Evolutionary conservation across 2,329 filamentous ascomycete species (phyloP).

Genomic region (Fusarium neocosmosporiellum): DNA sequence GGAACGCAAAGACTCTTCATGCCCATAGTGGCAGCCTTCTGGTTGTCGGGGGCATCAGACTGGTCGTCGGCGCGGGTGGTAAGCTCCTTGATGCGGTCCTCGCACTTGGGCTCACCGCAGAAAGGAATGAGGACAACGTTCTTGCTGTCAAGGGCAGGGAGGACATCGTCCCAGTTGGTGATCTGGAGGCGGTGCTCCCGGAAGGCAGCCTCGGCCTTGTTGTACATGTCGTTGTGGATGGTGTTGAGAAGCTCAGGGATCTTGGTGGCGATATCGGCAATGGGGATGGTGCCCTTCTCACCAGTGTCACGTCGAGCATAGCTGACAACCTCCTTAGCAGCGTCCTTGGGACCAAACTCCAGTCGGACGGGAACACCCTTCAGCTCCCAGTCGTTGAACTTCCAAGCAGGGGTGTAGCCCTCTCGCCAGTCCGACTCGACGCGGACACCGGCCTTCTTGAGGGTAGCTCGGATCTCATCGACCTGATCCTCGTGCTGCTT

Average conservation of each 20-base stretch:
- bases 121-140: conserved; percentile 93
- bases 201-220: conserved; percentile 82
- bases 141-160: conserved; percentile 89
- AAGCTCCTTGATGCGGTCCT: conserved; percentile 94
- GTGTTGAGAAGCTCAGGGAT: conserved; percentile 86
- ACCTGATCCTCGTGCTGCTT: conserved; percentile 81
- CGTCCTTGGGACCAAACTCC: conserved; percentile 96
- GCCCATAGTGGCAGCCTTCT: conserved; percentile 68
- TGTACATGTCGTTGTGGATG: conserved; percentile 86
- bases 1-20: conserved; percentile 78
- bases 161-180: conserved; percentile 90
- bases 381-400: conserved; percentile 99
- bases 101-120: conserved; percentile 84
- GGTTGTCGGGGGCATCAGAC: conserved; percentile 62
- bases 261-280: conserved; percentile 77
- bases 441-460: conserved; percentile 81
- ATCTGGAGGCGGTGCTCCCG: conserved; percentile 82
- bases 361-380: conserved; percentile 94
- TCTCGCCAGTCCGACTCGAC: conserved; percentile 87
- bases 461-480: conserved; percentile 73
- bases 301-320: conserved; percentile 88
- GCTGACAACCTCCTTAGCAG: conserved; percentile 84
- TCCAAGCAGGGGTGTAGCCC: conserved; percentile 93
- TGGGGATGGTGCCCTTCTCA: conserved; percentile 83
- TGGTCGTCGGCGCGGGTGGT: conserved; percentile 80